Base-by-base conservation (phyloP, 164 flowering plant genomes). In the Nymphaea thermarum region DNA sequence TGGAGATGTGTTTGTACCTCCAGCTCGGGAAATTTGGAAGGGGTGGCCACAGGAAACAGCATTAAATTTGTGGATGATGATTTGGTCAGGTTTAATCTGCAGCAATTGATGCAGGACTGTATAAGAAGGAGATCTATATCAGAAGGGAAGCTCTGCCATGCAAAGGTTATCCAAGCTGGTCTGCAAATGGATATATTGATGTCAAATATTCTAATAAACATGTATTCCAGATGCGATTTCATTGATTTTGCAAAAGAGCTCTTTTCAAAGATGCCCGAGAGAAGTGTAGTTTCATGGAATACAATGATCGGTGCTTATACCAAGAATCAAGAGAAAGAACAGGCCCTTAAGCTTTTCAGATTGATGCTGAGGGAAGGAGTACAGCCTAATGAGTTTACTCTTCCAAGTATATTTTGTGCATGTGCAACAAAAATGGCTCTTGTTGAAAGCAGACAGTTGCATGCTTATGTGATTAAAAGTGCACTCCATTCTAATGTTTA, bases 231-330 rank as follows among this genome's bases (percentile, higher is more conserved):
- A 74, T 91, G 94, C 51, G 87, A 90, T 18, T 68, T 70, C 41
- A 44, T 82, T 59, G 75, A 62, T 2, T 67, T 16, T 66, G 96
- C 96, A 10, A 83, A 89, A n/a, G 75, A 70, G n/a, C 77, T 86
- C 77, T 89, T 91, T 72, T 85, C 83, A 71, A 69, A 71, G 70
- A 89, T 93, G 91, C 80, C 84, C 41, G 68, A 72, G 4, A 63
- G 86, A 76, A 84, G 86, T 69, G n/a, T 83, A 60, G 89, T 89
- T 67, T 87, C 96, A 1, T 91, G 96, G 94, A 90, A 85, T 65
- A 90, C 94, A 18, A 80, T 90, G 68, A 83, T 91, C 67, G 86
- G 87, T 65, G 73, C 89, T 4, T 75, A 79, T 75, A 75, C 82
- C 65, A 79, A 69, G 67, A 78, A 75, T 59, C 87, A 88, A 65